Evolutionary conservation across 768 basidiomycete species (phyloP), one percentile per base, ranked within the genome.

Genomic region (Mycena rosella): DNA sequence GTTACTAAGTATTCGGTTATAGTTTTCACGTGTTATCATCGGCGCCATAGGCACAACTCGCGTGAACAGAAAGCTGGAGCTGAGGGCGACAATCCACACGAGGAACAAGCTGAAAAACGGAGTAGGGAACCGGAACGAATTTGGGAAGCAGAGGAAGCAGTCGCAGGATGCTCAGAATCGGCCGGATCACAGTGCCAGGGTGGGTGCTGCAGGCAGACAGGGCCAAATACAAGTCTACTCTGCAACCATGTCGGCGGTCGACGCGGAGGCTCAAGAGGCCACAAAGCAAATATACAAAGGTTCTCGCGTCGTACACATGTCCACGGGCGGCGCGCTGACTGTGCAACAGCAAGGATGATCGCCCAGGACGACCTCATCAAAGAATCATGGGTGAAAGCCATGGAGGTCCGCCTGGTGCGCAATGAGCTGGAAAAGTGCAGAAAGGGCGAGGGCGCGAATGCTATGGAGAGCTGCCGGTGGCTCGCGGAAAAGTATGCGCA

Each of bases 321-420:
- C 8, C 26, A 8, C 48, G 24, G 40, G 54, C 29, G 69, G 15
- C 24, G 14, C 52, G 34, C 52, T 54, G 30, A 52, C 45, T 15
- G 34, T 60, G 32, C 54, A 42, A 14, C 60, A 94, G 93, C 85
- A 20, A 88, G 86, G 76, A 78, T 92, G 56, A 80, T 87, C 73
- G 86, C 86, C 72, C 91, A 93, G 44, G 95, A 97, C 68, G 81
- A 88, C 51, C 83, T 87, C 79, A 84, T 98, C 75, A 89, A 93
- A 57, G 96, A 98, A 82, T 93, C 94, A 56, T 99, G 96, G 96
- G 87, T 98, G 34, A 91, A 90, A 72, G 91, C 94, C 24, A 97
- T 98, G 96, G 96, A 98, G 79, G 89, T 90, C 34, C 89, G 93
- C 53, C 84, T 99, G 65, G 95, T 98, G 52, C 89, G 90, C 67